Percentiles rank a stretch among this genome's conserved stretches.
These are phyloP conservation scores for Sporisorium graminicola DNA, from an alignment of 1,284 basidiomycete species.

Conservation along the genomic window DNA sequence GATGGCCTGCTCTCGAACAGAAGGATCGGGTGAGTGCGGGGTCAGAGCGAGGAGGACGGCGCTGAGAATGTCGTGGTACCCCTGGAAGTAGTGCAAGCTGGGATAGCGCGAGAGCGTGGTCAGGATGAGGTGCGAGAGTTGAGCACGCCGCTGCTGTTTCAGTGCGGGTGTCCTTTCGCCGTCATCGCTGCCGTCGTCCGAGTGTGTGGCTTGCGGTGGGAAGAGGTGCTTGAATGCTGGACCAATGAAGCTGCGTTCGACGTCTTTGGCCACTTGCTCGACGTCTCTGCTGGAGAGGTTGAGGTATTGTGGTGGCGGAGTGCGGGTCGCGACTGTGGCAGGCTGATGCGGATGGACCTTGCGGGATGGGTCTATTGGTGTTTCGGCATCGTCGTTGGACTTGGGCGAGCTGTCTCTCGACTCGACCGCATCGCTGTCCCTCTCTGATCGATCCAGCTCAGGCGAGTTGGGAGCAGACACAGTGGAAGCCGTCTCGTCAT, in stretches of 20 bases:
- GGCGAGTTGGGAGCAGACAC: slow-evolving; percentile 8
- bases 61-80: slow-evolving; percentile 91
- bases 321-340: neutral
- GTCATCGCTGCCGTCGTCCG: neutral
- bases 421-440: neutral
- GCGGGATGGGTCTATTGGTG: neutral
- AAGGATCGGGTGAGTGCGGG: slow-evolving; percentile 6
- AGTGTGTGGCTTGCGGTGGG: neutral
- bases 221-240: slow-evolving; percentile 33
- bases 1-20: slow-evolving; percentile 8
- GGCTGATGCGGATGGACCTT: neutral
- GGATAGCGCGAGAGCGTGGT: slow-evolving; percentile 80
- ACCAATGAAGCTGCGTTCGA: slow-evolving; percentile 64
- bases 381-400: neutral
- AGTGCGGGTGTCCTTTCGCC: too few species aligned
- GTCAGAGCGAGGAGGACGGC: slow-evolving; percentile 81
- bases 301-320: neutral
- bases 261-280: slow-evolving; percentile 64
- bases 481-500: neutral
- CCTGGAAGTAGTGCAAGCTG: slow-evolving; percentile 83
- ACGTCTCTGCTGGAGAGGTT: slow-evolving; percentile 50
- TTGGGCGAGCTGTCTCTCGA: neutral
- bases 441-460: neutral
- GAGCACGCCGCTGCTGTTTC: slow-evolving; percentile 26
- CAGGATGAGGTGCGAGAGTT: slow-evolving; percentile 70